Conservation (phyloP, 805 yeast genomes). For the Clavispora santaluciae region DNA sequence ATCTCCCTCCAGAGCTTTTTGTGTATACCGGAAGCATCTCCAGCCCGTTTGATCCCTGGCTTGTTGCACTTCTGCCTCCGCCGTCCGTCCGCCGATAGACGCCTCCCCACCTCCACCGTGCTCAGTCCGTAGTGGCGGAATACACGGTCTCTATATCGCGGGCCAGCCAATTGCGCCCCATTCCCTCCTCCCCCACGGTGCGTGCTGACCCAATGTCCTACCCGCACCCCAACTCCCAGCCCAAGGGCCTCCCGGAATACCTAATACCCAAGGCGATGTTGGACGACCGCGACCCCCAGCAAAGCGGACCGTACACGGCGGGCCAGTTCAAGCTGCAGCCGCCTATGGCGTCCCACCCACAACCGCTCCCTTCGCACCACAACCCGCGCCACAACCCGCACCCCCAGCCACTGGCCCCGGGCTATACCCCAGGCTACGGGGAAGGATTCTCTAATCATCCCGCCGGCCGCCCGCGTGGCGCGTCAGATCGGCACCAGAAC, state of each 20-base stretch:
- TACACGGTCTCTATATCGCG: background rate
- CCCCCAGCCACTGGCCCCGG: background rate
- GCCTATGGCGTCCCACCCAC: background rate
- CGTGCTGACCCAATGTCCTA: background rate
- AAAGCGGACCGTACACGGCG: background rate
- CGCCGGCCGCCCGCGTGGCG: too few relatives aligned
- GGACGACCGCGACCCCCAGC: constrained; percentile 3
- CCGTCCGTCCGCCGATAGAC: background rate
- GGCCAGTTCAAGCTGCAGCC: background rate
- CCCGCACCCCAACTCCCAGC: constrained; percentile 10
- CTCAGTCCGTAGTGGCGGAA: background rate
- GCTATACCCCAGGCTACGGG: too few relatives aligned
- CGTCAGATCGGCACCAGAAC: too few relatives aligned
- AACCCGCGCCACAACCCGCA: background rate
- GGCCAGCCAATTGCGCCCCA: background rate
- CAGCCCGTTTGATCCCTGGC: background rate
- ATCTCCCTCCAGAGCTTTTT: background rate
- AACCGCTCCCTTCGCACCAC: background rate
- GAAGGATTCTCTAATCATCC: too few relatives aligned
- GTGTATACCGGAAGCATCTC: background rate
- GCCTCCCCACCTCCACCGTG: background rate
- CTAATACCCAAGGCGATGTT: constrained; percentile 22
- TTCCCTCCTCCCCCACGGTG: too few relatives aligned
- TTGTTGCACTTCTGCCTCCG: background rate
- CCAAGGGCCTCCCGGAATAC: constrained; percentile 23